phyloP scores from a whole-genome alignment of 345 rosid species.

The Populus nigra region DNA sequence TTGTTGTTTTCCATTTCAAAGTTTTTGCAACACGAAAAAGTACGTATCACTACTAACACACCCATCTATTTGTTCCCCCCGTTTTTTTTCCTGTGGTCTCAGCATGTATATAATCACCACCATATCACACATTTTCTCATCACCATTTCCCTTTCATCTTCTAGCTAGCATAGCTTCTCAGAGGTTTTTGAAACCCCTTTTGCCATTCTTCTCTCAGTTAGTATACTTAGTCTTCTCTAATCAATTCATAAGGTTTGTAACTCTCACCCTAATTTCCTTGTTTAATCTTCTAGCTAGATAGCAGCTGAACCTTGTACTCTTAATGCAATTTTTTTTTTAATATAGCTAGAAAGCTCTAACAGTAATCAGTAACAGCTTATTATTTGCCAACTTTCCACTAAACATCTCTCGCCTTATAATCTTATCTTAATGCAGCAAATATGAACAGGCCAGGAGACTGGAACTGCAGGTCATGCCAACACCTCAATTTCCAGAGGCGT shows the following conservation, averaged over 20 bases:
- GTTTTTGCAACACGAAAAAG: slow-evolving; percentile 49
- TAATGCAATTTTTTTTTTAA: no score
- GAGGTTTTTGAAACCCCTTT: not conserved
- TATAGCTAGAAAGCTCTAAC: not conserved
- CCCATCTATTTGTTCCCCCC: slow-evolving; percentile 42
- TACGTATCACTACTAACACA: slow-evolving; percentile 7
- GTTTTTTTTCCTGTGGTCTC: slow-evolving; percentile 15
- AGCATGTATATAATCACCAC: slow-evolving; percentile 42
- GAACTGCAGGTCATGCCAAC: slow-evolving; percentile 87
- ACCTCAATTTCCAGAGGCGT: slow-evolving; percentile 83
- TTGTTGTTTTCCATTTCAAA: slow-evolving; percentile 42
- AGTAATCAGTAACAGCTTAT: not conserved
- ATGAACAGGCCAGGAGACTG: slow-evolving; percentile 92
- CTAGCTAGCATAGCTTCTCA: not conserved
- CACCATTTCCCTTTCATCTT: not conserved
- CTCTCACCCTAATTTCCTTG: not conserved
- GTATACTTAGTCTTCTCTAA: not conserved
- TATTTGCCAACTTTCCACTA: no score
- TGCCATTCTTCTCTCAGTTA: not conserved
- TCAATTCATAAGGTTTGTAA: not conserved
- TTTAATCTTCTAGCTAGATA: not conserved
- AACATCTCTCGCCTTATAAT: not conserved
- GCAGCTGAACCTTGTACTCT: not conserved
- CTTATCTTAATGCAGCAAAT: slow-evolving; percentile 9
- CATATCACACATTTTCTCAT: slow-evolving; percentile 21